A percentile compares a stretch with the other conserved stretches of the same genome.
phyloP scores from a whole-genome alignment of 345 rosid species.

The Trapa incisa region DNA sequence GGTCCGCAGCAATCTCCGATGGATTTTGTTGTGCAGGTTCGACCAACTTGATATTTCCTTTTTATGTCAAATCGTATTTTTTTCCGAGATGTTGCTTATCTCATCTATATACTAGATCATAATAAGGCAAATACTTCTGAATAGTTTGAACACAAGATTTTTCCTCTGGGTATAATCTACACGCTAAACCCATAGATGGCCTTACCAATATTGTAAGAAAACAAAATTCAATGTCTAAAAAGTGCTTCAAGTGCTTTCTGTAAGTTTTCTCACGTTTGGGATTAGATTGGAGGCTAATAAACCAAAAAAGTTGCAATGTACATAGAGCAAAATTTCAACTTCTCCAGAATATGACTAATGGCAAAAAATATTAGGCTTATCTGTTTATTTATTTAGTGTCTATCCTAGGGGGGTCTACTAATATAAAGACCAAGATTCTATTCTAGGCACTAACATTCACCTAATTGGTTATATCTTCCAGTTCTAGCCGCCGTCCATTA shows the following conservation, averaged over 20 bases:
- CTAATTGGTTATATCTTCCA: no score
- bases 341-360: not conserved
- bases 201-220: not conserved
- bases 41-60: slow-evolving; percentile 5
- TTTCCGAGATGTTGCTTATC: not conserved
- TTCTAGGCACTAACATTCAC: not conserved
- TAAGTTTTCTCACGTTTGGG: not conserved
- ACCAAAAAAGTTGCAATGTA: not conserved
- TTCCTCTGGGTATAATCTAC: not conserved
- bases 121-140: not conserved
- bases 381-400: not conserved
- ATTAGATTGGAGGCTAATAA: not conserved
- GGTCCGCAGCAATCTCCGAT: slow-evolving; percentile 56
- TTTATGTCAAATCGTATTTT: not conserved
- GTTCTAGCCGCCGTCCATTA: not conserved
- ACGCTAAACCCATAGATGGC: not conserved
- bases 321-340: not conserved
- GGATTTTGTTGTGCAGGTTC: slow-evolving; percentile 80
- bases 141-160: not conserved
- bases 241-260: not conserved
- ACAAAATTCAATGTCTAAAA: not conserved
- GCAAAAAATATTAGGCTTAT: not conserved
- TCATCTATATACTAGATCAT: not conserved
- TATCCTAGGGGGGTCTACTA: not conserved
- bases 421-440: not conserved